Base-by-base conservation (phyloP, 805 yeast genomes). In the Schwanniomyces vanrijiae region DNA sequence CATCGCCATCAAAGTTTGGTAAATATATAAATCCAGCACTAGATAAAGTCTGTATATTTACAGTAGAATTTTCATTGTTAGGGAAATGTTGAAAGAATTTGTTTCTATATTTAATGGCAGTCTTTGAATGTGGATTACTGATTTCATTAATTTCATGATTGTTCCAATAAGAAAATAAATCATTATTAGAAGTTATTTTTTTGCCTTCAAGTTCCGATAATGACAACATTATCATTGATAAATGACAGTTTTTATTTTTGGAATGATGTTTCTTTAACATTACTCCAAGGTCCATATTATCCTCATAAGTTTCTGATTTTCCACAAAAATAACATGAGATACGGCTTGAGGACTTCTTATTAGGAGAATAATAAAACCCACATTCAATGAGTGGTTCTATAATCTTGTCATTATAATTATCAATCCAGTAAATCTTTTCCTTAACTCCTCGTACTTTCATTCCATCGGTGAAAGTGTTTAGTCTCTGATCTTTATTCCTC, bases 291-390 rank as follows among this genome's bases (percentile, higher is more conserved):
- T 40, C 43, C 37, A 33, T 25, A 18, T 44, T 33, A 7, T 50
- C 55, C 4, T 62, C 43, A 34, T 55, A 58, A 21, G 56, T 55
- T 42, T 66, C 71, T 25, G 56, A 57, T 47, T 69, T 69, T 22
- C 74, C 66, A 62, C 92, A 86, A 55, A 73, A 68, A 45, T 75
- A 76, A 62, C 92, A 86, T 13, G 81, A 73, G 8, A 79, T 79
- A 44, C 81, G 74, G 55, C 81, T 84, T 3, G 57, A 63, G 39
- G 71, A 65, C 26, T 67, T 64, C 44, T 72, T 67, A 10, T 71
- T 67, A 26, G 83, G 90, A 41, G 76, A 73, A 61, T 68, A 86
- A 63, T 69, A 80, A 66, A 86, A 81, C 0, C 92, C 91, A 16
- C 80, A 74, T 42, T 69, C 68, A 1, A 84, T 84, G 68, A 84